Evolutionary conservation across 495 filamentous ascomycete genomes (phyloP).

Genomic region (Penicillium salamii): DNA sequence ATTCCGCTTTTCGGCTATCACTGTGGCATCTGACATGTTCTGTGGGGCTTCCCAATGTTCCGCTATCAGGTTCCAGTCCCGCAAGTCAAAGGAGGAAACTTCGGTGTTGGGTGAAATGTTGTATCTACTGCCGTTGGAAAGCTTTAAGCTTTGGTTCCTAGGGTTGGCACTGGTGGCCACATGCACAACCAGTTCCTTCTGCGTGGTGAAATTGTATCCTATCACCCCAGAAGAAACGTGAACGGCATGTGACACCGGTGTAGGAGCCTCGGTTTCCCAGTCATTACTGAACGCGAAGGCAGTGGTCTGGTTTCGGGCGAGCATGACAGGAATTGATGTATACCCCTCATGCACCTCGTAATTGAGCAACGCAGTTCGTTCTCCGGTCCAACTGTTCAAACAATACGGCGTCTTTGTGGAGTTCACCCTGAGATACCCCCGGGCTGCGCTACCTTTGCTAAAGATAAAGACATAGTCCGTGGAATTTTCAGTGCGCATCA

Average conservation of each 20-base stretch:
- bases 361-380: constrained; percentile 26
- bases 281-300: constrained; percentile 33
- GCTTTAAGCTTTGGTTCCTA: constrained; percentile 5
- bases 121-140: constrained; percentile 24
- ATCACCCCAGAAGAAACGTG: constrained; percentile 13
- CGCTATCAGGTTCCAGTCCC: background rate
- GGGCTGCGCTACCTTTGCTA: background rate
- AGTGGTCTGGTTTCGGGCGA: constrained; percentile 34
- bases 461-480: background rate
- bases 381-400: constrained; percentile 44
- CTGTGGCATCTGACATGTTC: constrained; percentile 23
- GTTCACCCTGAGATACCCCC: background rate
- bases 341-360: constrained; percentile 21
- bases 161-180: background rate
- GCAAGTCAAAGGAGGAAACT: background rate
- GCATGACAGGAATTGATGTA: constrained; percentile 27
- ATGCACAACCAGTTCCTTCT: constrained; percentile 13
- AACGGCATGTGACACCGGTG: background rate
- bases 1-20: constrained; percentile 25
- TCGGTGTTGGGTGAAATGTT: background rate
- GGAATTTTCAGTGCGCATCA: background rate
- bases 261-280: background rate
- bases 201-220: constrained; percentile 18
- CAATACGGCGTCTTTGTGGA: constrained; percentile 30
- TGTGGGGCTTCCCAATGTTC: background rate